Evolutionary conservation across 805 yeast genomes (phyloP).

Genomic region (Metschnikowia hibisci): DNA sequence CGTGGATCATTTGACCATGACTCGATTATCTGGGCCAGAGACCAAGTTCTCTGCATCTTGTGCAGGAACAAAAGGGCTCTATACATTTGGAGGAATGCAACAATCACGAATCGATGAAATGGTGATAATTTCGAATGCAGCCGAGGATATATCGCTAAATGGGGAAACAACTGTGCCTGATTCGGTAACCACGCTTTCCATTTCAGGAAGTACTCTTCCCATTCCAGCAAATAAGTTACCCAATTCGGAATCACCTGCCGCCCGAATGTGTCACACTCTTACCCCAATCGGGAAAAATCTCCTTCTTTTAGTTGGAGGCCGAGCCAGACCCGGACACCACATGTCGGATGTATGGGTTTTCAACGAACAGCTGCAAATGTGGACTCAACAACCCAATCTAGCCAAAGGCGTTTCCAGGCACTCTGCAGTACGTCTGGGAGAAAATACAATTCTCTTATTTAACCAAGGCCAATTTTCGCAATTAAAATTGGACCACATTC

Average conservation of each 20-base stretch:
- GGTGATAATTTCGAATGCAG: not conserved
- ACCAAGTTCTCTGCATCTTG: constrained; percentile 44
- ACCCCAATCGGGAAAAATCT: constrained; percentile 27
- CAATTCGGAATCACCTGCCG: constrained; percentile 21
- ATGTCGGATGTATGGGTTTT: constrained; percentile 31
- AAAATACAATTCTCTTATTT: constrained; percentile 9
- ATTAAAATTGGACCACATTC: not conserved
- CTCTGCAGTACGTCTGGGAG: constrained; percentile 6
- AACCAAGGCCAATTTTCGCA: constrained; percentile 10
- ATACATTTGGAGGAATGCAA: constrained; percentile 34
- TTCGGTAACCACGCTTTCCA: constrained; percentile 7
- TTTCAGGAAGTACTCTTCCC: no score
- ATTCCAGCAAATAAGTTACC: no score
- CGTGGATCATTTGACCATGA: not conserved
- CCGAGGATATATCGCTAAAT: no score
- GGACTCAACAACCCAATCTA: constrained; percentile 40
- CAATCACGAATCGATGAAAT: constrained; percentile 25
- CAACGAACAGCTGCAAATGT: constrained; percentile 19
- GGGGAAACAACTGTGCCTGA: not conserved
- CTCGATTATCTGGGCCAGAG: constrained; percentile 8
- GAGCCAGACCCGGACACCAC: constrained; percentile 53
- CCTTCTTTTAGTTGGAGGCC: constrained; percentile 58
- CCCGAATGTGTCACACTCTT: constrained; percentile 60
- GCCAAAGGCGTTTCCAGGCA: constrained; percentile 13
- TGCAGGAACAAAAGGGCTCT: constrained; percentile 15